phyloP scores from a whole-genome alignment of 1,284 basidiomycete genomes.

The Phellopilus nigrolimitatus region DNA sequence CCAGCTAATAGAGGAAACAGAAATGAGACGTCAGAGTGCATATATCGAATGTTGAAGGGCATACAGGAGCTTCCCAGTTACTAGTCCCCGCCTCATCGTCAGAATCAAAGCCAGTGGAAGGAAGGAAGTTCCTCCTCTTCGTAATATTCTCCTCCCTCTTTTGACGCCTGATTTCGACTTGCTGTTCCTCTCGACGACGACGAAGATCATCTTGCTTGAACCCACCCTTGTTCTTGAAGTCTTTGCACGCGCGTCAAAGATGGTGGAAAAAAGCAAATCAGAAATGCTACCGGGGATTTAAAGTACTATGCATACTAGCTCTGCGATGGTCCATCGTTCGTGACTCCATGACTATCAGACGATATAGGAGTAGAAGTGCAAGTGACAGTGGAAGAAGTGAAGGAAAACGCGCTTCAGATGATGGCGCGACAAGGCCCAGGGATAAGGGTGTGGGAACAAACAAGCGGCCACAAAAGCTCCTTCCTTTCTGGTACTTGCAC shows the following conservation, averaged over 20 bases:
- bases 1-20: conserved; percentile 48
- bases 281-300: background rate
- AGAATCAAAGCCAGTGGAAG: conserved; percentile 68
- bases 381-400: background rate
- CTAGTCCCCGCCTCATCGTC: conserved; percentile 77
- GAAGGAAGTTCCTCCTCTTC: conserved; percentile 90
- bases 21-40: conserved; percentile 20
- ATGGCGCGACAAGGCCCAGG: conserved; percentile 8
- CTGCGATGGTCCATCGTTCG: conserved; percentile 20
- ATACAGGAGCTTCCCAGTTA: conserved; percentile 73
- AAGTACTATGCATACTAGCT: conserved; percentile 18
- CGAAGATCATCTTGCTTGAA: conserved; percentile 85
- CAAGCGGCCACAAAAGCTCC: background rate
- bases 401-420: conserved; percentile 12
- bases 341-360: conserved; percentile 16
- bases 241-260: conserved; percentile 28
- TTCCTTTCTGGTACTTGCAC: background rate
- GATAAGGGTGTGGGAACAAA: conserved; percentile 11
- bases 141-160: conserved; percentile 97
- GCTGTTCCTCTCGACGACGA: conserved; percentile 92
- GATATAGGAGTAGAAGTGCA: background rate
- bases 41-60: conserved; percentile 27
- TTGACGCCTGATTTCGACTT: conserved; percentile 94
- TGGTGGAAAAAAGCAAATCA: background rate
- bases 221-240: conserved; percentile 76